phyloP scores from a whole-genome alignment of 805 yeast genomes.

The Metschnikowia shivogae region DNA sequence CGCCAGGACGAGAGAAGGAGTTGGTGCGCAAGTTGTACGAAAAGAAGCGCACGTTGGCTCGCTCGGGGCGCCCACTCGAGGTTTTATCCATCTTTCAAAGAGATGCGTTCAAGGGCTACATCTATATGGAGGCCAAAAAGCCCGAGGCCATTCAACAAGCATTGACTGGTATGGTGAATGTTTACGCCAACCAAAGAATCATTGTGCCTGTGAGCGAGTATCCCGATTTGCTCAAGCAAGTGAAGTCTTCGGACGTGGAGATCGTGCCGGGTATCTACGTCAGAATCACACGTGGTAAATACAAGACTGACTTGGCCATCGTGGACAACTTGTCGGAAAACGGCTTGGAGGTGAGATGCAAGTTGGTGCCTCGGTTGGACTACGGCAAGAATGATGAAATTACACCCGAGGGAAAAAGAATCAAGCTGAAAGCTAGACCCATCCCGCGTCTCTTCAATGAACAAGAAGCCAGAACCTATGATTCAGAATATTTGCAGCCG shows the following conservation, averaged over 20 bases:
- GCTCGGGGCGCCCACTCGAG: slow-evolving; percentile 73
- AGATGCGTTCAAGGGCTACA: slow-evolving; percentile 86
- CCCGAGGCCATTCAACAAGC: slow-evolving; percentile 90
- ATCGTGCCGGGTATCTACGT: slow-evolving; percentile 91
- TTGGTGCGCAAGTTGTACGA: slow-evolving; percentile 79
- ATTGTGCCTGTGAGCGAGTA: slow-evolving; percentile 94
- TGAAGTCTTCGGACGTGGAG: slow-evolving; percentile 81
- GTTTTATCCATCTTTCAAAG: slow-evolving; percentile 90
- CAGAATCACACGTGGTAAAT: slow-evolving; percentile 84
- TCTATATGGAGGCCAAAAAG: slow-evolving; percentile 91
- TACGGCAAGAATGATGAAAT: slow-evolving; percentile 65
- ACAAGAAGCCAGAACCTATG: slow-evolving; percentile 82
- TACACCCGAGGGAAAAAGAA: slow-evolving; percentile 42
- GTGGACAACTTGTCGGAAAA: slow-evolving; percentile 92
- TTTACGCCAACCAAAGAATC: slow-evolving; percentile 67
- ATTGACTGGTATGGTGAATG: slow-evolving; percentile 83
- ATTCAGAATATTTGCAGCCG: slow-evolving; percentile 65
- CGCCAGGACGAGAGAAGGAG: slow-evolving; percentile 90
- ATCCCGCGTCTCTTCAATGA: slow-evolving; percentile 84
- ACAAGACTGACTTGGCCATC: slow-evolving; percentile 87
- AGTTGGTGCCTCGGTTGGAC: slow-evolving; percentile 88
- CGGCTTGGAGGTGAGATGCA: slow-evolving; percentile 91
- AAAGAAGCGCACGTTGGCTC: slow-evolving; percentile 73
- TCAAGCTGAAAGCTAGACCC: slow-evolving; percentile 66
- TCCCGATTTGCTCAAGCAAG: slow-evolving; percentile 88